Percentiles rank a stretch among this genome's conserved stretches.
These are phyloP conservation scores for Podospora pseudoanserina DNA, from an alignment of 495 filamentous ascomycete genomes.

Conservation along the genomic window DNA sequence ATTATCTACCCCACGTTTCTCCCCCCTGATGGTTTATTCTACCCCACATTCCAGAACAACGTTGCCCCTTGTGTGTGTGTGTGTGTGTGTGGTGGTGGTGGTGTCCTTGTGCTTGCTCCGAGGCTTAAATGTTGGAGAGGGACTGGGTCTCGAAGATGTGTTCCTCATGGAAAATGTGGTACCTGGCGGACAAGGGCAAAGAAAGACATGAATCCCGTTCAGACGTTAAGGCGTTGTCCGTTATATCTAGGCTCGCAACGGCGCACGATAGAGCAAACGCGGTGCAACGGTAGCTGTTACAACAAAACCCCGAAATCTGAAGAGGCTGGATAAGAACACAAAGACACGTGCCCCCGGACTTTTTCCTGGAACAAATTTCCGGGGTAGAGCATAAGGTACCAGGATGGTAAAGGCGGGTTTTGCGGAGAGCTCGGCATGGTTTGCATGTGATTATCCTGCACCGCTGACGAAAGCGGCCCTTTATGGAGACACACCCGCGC, in stretches of 20 bases:
- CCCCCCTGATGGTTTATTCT: background rate
- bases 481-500: conserved; percentile 14
- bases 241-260: background rate
- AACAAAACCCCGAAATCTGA: background rate
- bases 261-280: background rate
- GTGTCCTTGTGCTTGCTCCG: background rate
- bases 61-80: background rate
- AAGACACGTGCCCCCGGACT: conserved; percentile 12
- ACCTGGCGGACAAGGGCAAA: background rate
- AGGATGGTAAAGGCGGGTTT: background rate
- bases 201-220: background rate
- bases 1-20: no score
- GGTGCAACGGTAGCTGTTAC: background rate
- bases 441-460: conserved; percentile 22
- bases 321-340: background rate
- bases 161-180: background rate
- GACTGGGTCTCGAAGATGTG: no score
- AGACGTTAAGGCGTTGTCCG: background rate
- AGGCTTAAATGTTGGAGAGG: background rate
- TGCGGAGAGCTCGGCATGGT: background rate
- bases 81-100: background rate
- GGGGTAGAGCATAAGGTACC: background rate
- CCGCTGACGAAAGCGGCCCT: conserved; percentile 14
- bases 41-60: background rate
- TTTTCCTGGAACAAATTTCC: background rate